Evolutionary conservation across 202 grass and related monocot genomes (phyloP).

Genomic region (Panicum virgatum): DNA sequence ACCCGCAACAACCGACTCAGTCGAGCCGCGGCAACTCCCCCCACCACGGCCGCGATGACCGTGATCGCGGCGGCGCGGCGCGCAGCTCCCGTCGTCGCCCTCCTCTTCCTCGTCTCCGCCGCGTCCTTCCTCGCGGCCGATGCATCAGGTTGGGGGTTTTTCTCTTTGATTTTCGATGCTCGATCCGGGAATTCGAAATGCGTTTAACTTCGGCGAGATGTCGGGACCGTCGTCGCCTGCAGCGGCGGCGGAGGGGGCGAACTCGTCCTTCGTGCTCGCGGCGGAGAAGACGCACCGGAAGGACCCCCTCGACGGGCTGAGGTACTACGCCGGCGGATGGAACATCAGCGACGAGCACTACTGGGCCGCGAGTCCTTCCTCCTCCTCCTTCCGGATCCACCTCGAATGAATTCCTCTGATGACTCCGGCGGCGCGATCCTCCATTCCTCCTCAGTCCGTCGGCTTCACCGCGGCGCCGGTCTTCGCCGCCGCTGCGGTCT

Average conservation of each 20-base stretch:
- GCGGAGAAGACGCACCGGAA: slow-evolving; percentile 66
- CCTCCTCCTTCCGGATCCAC: neutral
- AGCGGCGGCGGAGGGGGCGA: slow-evolving; percentile 28
- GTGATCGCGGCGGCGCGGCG: slow-evolving; percentile 24
- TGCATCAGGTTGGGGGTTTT: slow-evolving; percentile 29
- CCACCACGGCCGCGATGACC: neutral
- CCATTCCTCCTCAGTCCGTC: slow-evolving; percentile 59
- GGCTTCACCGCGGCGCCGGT: slow-evolving; percentile 71
- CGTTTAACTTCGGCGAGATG: neutral
- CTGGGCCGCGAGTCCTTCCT: slow-evolving; percentile 60
- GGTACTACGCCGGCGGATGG: slow-evolving; percentile 74
- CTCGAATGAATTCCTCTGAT: neutral
- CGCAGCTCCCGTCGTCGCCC: neutral
- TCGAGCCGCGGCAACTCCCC: neutral
- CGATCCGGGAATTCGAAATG: neutral
- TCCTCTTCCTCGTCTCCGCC: neutral
- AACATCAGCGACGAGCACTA: slow-evolving; percentile 91
- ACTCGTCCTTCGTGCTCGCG: slow-evolving; percentile 68
- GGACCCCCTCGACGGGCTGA: slow-evolving; percentile 73
- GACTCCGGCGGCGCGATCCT: neutral
- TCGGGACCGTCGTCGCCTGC: neutral
- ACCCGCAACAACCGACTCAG: neutral
- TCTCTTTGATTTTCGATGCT: neutral
- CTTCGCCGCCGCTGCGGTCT: slow-evolving; percentile 56
- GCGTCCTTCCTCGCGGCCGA: neutral